phyloP scores from a whole-genome alignment of 2,329 filamentous ascomycete species.

The Pseudopyricularia cyperi region DNA sequence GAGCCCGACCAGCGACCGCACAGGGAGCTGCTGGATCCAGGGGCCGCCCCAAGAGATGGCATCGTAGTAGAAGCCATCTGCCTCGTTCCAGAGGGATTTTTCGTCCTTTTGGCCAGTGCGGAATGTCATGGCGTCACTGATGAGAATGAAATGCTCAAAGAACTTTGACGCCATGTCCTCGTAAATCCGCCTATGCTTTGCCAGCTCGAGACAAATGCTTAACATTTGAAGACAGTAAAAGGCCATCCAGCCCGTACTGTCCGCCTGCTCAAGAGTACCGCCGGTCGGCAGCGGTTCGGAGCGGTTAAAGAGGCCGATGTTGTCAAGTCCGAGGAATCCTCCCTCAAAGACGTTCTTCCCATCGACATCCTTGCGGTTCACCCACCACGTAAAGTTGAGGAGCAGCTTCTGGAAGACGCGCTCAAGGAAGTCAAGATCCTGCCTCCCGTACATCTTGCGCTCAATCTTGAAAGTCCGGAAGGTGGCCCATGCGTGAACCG shows the following conservation, averaged over 20 bases:
- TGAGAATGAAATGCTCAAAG: slow-evolving; percentile 97
- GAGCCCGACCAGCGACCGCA: slow-evolving; percentile 81
- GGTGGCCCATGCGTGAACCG: slow-evolving; percentile 90
- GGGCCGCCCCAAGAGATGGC: slow-evolving; percentile 93
- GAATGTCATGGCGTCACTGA: slow-evolving; percentile 94
- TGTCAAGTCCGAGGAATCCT: slow-evolving; percentile 89
- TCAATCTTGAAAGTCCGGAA: slow-evolving; percentile 98
- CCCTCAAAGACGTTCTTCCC: slow-evolving; percentile 98
- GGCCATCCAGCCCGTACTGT: slow-evolving; percentile 98
- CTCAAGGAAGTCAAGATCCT: slow-evolving; percentile 91
- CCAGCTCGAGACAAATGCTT: slow-evolving; percentile 88
- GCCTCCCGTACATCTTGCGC: slow-evolving; percentile 88
- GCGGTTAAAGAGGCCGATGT: slow-evolving; percentile 94
- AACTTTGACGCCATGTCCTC: slow-evolving; percentile 97
- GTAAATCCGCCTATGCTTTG: slow-evolving; percentile 88
- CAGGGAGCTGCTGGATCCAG: slow-evolving; percentile 83
- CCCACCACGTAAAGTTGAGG: slow-evolving; percentile 98
- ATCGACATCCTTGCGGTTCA: slow-evolving; percentile 87
- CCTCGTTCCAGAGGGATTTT: slow-evolving; percentile 87
- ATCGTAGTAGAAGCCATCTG: slow-evolving; percentile 97
- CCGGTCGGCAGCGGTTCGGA: slow-evolving; percentile 91
- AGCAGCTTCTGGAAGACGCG: slow-evolving; percentile 92
- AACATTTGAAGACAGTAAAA: slow-evolving; percentile 96
- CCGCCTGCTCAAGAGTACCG: slow-evolving; percentile 86
- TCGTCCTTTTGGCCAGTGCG: slow-evolving; percentile 56